A percentile compares a stretch with the other conserved stretches of the same genome.
These are phyloP conservation scores for Fusarium setosum DNA, from an alignment of 2,329 filamentous ascomycete species.

Conservation along the genomic window DNA sequence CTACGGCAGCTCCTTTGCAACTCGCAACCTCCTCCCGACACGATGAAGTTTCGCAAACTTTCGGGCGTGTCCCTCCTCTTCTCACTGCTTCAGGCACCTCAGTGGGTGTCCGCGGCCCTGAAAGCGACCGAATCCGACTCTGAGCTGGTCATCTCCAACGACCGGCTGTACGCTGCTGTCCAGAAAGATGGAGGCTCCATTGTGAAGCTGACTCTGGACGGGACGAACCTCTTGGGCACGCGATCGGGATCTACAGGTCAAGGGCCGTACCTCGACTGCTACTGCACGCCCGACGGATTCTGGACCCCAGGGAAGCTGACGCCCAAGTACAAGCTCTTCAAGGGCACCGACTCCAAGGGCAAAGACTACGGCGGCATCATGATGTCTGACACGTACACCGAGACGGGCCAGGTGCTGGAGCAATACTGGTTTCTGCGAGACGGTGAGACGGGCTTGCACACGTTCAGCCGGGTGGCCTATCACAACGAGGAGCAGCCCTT, in stretches of 20 bases:
- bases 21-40: not conserved
- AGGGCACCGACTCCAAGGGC: conserved; percentile 59
- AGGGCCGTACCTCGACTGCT: conserved; percentile 72
- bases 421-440: conserved; percentile 75
- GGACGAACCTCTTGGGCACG: conserved; percentile 62
- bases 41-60: conserved; percentile 40
- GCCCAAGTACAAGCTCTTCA: conserved; percentile 55
- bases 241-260: conserved; percentile 53
- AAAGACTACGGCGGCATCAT: conserved; percentile 67
- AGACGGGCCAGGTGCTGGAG: conserved; percentile 68
- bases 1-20: conserved; percentile 1
- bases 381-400: conserved; percentile 68
- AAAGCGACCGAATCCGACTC: conserved; percentile 50
- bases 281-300: conserved; percentile 68
- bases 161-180: conserved; percentile 51
- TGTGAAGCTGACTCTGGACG: conserved; percentile 50
- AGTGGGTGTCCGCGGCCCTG: conserved; percentile 40
- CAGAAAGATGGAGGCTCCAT: conserved; percentile 52
- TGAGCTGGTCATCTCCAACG: conserved; percentile 51
- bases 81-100: conserved; percentile 36
- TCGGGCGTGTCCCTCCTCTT: conserved; percentile 29
- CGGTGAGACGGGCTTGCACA: conserved; percentile 71
- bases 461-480: conserved; percentile 70
- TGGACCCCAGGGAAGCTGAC: conserved; percentile 68
- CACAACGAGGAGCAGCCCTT: conserved; percentile 67